A percentile compares a stretch with the other conserved stretches of the same genome.
Evolutionary conservation across 179 eudicot species (phyloP).

Genomic region (Gypsophila paniculata): DNA sequence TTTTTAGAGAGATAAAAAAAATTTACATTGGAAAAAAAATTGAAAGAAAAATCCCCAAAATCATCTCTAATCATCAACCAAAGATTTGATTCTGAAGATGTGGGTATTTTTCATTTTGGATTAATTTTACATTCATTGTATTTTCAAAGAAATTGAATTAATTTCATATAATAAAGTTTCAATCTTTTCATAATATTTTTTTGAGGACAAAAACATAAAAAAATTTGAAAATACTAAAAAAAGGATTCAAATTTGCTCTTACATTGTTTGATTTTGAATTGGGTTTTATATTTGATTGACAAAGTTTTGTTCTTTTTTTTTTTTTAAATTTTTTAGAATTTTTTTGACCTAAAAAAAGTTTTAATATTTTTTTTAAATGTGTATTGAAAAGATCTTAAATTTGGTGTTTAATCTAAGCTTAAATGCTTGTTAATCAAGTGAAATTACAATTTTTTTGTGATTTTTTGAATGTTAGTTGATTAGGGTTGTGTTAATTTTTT

Average conservation of each 20-base stretch:
- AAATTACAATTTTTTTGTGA: background rate
- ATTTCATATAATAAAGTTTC: background rate
- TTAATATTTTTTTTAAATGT: background rate
- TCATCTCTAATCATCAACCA: slow-evolving; percentile 1
- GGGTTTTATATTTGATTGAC: background rate
- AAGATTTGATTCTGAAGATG: slow-evolving; percentile 23
- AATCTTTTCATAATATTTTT: background rate
- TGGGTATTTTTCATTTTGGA: background rate
- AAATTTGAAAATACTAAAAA: too few species aligned
- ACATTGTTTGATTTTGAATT: background rate
- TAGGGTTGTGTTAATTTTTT: background rate
- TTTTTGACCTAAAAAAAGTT: background rate
- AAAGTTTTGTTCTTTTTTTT: background rate
- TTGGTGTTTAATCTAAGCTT: background rate
- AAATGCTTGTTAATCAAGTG: background rate
- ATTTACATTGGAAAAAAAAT: too few species aligned
- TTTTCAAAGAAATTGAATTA: background rate
- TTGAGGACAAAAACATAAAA: background rate
- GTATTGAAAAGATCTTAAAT: background rate
- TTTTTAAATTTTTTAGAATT: too few species aligned
- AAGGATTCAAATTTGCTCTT: background rate
- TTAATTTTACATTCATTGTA: background rate
- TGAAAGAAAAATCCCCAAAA: background rate
- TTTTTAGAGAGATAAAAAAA: background rate
- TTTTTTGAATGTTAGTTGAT: background rate